Conservation (phyloP, 768 basidiomycete species). For the Rhizopogon sp. region DNA sequence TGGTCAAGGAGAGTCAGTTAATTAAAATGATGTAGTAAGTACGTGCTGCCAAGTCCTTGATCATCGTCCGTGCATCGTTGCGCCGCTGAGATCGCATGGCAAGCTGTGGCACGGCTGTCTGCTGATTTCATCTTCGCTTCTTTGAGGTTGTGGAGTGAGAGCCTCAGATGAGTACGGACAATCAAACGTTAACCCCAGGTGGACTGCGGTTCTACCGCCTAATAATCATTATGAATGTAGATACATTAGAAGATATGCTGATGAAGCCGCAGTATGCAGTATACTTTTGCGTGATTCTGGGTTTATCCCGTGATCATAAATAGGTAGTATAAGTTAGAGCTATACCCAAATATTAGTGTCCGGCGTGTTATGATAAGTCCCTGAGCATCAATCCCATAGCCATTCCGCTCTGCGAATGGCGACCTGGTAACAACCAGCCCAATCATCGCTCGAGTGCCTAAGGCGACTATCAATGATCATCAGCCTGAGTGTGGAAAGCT, state of each 20-base stretch:
- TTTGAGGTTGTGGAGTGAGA: conserved; percentile 2
- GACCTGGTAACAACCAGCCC: conserved; percentile 1
- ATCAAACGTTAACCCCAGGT: not conserved
- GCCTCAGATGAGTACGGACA: not conserved
- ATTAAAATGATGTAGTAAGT: not conserved
- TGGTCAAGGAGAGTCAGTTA: not conserved
- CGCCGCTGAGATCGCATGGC: conserved; percentile 2
- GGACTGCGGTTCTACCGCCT: not conserved
- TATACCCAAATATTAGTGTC: conserved; percentile 18
- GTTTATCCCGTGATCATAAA: not conserved
- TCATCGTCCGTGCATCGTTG: not conserved
- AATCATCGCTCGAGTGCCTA: conserved; percentile 27
- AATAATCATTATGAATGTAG: not conserved
- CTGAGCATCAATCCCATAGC: conserved; percentile 10
- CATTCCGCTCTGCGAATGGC: conserved; percentile 18
- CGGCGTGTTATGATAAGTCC: conserved; percentile 19
- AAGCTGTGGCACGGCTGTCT: not conserved
- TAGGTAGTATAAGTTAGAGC: conserved; percentile 24
- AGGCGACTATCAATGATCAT: conserved; percentile 8
- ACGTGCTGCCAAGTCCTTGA: not conserved
- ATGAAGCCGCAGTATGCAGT: not conserved
- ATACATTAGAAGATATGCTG: conserved; percentile 1
- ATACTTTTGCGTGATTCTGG: not conserved
- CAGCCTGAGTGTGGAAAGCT: not conserved
- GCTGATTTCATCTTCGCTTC: not conserved